Evolutionary conservation across 2,329 filamentous ascomycete genomes (phyloP), one percentile per base, ranked within the genome.

Genomic region (Ilyonectria mors-panacis): DNA sequence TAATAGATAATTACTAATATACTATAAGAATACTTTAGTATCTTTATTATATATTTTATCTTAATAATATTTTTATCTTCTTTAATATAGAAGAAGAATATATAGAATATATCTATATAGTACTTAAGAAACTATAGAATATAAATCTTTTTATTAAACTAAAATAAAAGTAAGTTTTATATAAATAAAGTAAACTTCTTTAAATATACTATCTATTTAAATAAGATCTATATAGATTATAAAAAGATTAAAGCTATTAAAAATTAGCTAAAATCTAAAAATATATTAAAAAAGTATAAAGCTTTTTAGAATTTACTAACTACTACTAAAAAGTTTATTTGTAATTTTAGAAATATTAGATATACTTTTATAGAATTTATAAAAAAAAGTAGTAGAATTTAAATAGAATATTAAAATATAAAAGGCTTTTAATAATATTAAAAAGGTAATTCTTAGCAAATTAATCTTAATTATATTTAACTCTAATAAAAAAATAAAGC

Each of bases 31-130:
- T 68, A 71, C 26, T n/a, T 70, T 8, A 45, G 65, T 57, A 59
- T 67, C 7, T 59, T 48, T 35, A 48, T 59, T 48, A 23, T 39
- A 55, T 55, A 55, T 8, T n/a, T n/a, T 74, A 74, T 30, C 50
- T 74, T 42, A 26, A 73, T 67, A 54, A 73, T 63, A 74, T 73
- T 45, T 33, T 75, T 26, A 71, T 75, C 58, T 72, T 72, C 59
- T 71, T 58, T 44, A 35, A 73, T 17, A 70, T 23, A 13, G 30
- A 69, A 44, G 35, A 70, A 70, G 26, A 70, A 65, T 62, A 71
- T 60, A 55, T 19, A 45, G 21, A 71, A 71, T 64, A 71, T 54
- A 51, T 70, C 3, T 63, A 70, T 56, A 60, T 63, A 15, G 59
- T 70, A 13, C 33, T 74, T 23, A 7, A 67, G 65, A 37, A 4